Evolutionary conservation across 2,329 filamentous ascomycete genomes (phyloP).

Genomic region (Arthrocladium fulminans): DNA sequence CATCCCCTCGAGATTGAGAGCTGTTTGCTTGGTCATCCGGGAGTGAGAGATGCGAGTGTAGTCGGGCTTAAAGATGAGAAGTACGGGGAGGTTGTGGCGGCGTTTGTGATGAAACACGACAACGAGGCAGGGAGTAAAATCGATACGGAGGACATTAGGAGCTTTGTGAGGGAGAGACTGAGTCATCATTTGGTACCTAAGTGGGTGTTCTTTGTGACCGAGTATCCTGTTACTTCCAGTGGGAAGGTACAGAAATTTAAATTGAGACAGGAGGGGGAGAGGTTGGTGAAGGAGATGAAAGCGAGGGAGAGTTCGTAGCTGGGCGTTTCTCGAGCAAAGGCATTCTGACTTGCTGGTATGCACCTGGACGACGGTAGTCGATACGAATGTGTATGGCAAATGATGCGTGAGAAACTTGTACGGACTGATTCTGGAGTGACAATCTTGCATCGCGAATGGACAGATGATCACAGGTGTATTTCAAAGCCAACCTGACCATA

Average conservation of each 20-base stretch:
- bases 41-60: conserved; percentile 67
- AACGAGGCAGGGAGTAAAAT: conserved; percentile 30
- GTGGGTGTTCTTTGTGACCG: conserved; percentile 75
- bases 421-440: too few species aligned
- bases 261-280: conserved; percentile 57
- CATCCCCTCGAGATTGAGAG: conserved; percentile 91
- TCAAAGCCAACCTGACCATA: too few species aligned
- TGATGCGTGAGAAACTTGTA: too few species aligned
- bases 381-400: too few species aligned
- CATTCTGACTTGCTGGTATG: too few species aligned
- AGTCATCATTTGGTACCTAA: conserved; percentile 73
- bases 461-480: too few species aligned
- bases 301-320: too few species aligned
- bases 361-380: too few species aligned
- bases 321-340: too few species aligned
- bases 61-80: conserved; percentile 73
- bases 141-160: conserved; percentile 51
- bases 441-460: too few species aligned
- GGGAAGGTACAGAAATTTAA: conserved; percentile 81
- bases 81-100: conserved; percentile 80
- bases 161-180: conserved; percentile 63
- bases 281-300: conserved; percentile 49
- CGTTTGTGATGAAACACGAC: conserved; percentile 59
- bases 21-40: conserved; percentile 64
- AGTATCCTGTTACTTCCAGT: conserved; percentile 90